Evolutionary conservation across 139 green algal species (phyloP), one percentile per base, ranked within the genome.

Genomic region (Chlorella ohadii): DNA sequence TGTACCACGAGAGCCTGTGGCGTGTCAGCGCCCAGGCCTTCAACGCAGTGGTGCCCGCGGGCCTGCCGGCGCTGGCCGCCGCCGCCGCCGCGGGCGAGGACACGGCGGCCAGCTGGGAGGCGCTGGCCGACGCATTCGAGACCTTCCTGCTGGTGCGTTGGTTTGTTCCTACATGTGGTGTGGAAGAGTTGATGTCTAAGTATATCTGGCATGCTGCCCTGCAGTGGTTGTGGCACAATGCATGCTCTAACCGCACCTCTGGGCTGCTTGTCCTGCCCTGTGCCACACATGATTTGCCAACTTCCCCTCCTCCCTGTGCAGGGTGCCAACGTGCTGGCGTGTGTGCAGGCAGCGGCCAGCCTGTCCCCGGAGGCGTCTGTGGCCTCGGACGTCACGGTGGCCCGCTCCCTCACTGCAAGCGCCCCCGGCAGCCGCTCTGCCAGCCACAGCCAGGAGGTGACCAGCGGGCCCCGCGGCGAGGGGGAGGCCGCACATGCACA

Each of bases 1-100:
- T 78, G 12, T 86, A 86, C 34, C 25, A 76, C 1, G 81, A 91
- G 7, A 73, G 74, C 16, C 89, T 98, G n/a, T 98, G 95, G 95
- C 89, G 92, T 4, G 44, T 85, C 9, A 88, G 92, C 25, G 89
- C 90, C 7, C 61, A 67, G 28, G 88, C 88, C 15, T 95, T 97
- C 68, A 91, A 89, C 9, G 72, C 81, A 2, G 88, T 96, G 6
- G 90, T 96, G 23, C 70, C 80, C 0, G 44, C 84, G 0, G 94
- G 94, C 4, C 79, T 97, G 65, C 91, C 92, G 4, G 92, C 92
- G 22, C 82, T 95, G 57, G 66, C 57, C 3, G 27, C 72, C 4
- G 64, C 81, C 27, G 41, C 87, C 0, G 64, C 61, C 13, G 51
- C 71, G 25, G 65, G 23, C 19, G 47, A 86, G 47, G 77, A 57